Base-by-base conservation (phyloP, 139 green algal species). In the Trebouxia sp. region DNA sequence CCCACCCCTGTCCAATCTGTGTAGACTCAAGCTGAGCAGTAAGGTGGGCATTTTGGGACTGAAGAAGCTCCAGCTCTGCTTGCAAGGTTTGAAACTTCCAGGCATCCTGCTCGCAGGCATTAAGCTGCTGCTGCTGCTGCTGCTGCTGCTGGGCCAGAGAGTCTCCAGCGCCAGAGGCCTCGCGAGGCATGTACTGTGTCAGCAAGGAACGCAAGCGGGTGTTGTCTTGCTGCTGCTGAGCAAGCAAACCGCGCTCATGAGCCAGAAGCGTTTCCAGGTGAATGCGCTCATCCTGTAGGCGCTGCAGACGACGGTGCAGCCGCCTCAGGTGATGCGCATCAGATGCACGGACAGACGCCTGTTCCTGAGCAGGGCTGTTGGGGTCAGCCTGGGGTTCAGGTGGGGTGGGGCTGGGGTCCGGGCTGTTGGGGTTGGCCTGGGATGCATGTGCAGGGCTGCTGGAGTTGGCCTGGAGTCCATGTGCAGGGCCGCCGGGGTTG, bases 141-240 rank as follows among this genome's bases (percentile, higher is more conserved):
- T 45, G 10, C 14, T 72, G 62, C 3, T 45, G 62, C 62, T 72
- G n/a, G 15, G 3, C 5, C 62, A 72, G n/a, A 32, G n/a, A 30
- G 4, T 5, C 62, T 43, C 28, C 32, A 72, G 42, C 32, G n/a
- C 5, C 14, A 24, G 7, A n/a, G 9, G 12, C 15, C 62, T 43
- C 7, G 47, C 20, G 47, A 26, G 47, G 15, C 47, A 26, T 14
- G 15, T 53, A 17, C 47, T 53, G 47, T 14, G 47, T 17, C 20
- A 53, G 47, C 47, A 53, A 17, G 14, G 7, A 45, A 0, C 62
- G 62, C 32, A 72, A 37, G n/a, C 43, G 32, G 35, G 62, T 35
- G 11, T 72, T 72, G 26, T 77, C 69, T 41, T 39, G 35, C 5
- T 32, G 69, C 69, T 77, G 69, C 69, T 77, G 69, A 9, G 42